Evolutionary conservation across 2,329 filamentous ascomycete genomes (phyloP), one percentile per base, ranked within the genome.

Genomic region (Aspergillus transmontanensis): DNA sequence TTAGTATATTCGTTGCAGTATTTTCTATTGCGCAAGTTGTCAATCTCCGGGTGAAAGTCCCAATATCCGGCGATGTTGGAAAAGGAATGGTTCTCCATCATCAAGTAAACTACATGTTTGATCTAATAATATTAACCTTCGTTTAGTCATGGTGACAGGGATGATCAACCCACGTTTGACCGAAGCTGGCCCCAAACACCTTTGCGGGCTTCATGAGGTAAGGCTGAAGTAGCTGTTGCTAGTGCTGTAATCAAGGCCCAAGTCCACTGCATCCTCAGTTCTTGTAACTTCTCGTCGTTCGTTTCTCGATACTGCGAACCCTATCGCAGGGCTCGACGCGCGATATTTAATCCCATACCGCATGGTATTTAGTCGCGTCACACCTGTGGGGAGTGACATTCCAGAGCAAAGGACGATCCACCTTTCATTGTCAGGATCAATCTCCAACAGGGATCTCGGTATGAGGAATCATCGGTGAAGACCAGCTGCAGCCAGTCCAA

Each of bases 1-100:
- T 78, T 78, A 41, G 76, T 78, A 66, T 78, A 78, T 41, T 77
- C 70, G 60, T 79, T 79, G 68, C 76, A 79, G 69, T 71, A 78
- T 11, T 61, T 61, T 55, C 69, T 69, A 51, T 74, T 72, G 56
- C 68, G 66, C 45, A 76, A 64, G 63, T 78, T 77, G 69, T 80
- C 76, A 46, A 79, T 78, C 32, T 76, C 73, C 0, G 68, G 67
- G 59, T 77, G 68, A 60, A 77, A 78, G 63, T 75, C 70, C 73
- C 76, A 79, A 65, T 76, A 78, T 23, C 77, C 77, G 11, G 75
- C 75, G 39, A 79, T 77, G 66, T 79, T 80, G 66, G 80, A 77
- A 59, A 79, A 78, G 12, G 72, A 77, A 65, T 77, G 76, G 63
- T 80, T 80, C 64, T 79, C 76, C 65, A 77, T 71, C 59, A 77